Evolutionary conservation across 1,284 basidiomycete genomes (phyloP), one percentile per base, ranked within the genome.

Genomic region (Leccinum subrobustum): DNA sequence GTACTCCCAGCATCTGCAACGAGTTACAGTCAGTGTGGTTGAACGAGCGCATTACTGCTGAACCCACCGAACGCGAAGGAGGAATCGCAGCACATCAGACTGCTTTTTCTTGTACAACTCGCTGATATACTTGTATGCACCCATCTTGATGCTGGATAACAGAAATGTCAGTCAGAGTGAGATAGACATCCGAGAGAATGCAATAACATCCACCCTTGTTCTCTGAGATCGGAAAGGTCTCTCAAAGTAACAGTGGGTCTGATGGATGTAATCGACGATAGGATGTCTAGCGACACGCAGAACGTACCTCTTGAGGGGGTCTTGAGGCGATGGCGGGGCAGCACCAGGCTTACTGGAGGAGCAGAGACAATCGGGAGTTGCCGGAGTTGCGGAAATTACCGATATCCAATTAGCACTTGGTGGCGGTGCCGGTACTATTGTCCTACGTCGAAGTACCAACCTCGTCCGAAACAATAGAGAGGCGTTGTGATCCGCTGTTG

Each of bases 31-130:
- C 6, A 73, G 56, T 2, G 2, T 55, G 47, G 25, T 3, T n/a
- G 51, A 61, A 48, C 1, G 18, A 47, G 5, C 31, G 20, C 5
- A 4, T 58, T n/a, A 35, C 29, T 35, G 39, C 29, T 18, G 16
- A 55, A 79, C 88, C 64, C 76, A 93, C 91, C 94, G 87, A 70
- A 99, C 96, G 74, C 96, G 96, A 75, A 98, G 91, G 71, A 99
- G 87, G 86, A 99, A 99, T 71, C 95, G 94, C 77, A 98, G 88
- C 70, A 99, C 94, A 82, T 98, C 96, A 75, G 91, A 93, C 82
- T 96, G 93, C 81, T 96, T 96, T 81, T 93, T 93, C 82, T 92
- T 92, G 87, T 93, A 92, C 66, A 98, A 84, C 84, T 98, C 96
- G 73, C 92, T 89, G 75, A 98, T 89, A 79, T 99, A 98, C 81